Evolutionary conservation across 2,329 filamentous ascomycete genomes (phyloP), one percentile per base, ranked within the genome.

Genomic region (Microcyclosporella mali): DNA sequence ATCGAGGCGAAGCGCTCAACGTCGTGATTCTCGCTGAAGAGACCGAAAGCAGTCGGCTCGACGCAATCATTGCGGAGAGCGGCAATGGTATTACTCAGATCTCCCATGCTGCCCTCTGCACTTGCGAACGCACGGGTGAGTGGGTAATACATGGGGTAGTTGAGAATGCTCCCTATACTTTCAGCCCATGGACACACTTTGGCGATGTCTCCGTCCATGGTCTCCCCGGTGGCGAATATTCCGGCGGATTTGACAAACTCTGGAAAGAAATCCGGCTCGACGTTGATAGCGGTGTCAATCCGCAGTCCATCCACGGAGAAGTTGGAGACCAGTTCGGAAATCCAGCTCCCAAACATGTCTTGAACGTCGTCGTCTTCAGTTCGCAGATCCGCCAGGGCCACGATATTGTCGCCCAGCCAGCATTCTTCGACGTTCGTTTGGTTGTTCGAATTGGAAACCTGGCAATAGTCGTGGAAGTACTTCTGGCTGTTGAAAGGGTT

Each of bases 391-490:
- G 69, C 66, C 18, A 74, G 64, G 7, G 70, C 58, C 10, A 74
- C 68, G 2, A 57, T 65, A 18, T 65, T 56, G 52, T 74, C 69
- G 9, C 74, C 75, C 17, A 74, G 63, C 72, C 74, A 77, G 59
- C 75, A 75, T 38, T 61, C 41, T 46, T 70, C 63, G 4, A 66
- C 63, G 29, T 64, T 55, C 10, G 50, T 55, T 30, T 57, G 54
- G 56, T 81, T 63, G 29, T 61, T 56, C 21, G 45, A 36, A 62
- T 79, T 81, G 59, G 82, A 57, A 40, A 78, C 69, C 2, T 57
- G 55, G 61, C 82, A 85, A 55, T 72, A 75, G 1, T 71, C 33
- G 57, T 85, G 80, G 63, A 77, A 85, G 53, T 80, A 80, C 17
- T 69, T 70, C 14, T 69, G 46, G 19, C 74, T 63, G 59, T 82